phyloP scores from a whole-genome alignment of 2,329 filamentous ascomycete genomes.

The Knoxdaviesia capensis region DNA sequence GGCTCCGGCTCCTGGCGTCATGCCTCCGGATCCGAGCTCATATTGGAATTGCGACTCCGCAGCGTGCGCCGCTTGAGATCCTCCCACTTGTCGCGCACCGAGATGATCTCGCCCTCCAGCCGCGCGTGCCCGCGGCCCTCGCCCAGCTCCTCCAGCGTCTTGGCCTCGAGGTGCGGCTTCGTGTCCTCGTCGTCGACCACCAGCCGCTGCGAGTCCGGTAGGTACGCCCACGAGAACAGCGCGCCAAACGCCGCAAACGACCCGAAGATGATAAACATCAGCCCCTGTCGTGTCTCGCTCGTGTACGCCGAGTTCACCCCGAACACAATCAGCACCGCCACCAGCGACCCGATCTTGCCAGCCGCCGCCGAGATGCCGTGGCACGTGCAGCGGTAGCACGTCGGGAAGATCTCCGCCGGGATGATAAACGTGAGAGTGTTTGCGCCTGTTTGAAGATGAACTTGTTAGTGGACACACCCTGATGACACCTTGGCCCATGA shows the following conservation, averaged over 20 bases:
- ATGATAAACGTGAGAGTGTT: constrained; percentile 45
- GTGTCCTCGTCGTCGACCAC: constrained; percentile 12
- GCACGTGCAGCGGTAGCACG: constrained; percentile 39
- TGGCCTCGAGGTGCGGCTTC: constrained; percentile 20
- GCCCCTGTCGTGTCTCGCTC: constrained; percentile 21
- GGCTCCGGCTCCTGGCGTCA: too few species aligned
- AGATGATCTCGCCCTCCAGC: constrained; percentile 22
- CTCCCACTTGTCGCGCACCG: constrained; percentile 20
- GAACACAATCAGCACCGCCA: constrained; percentile 28
- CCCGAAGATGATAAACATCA: constrained; percentile 29
- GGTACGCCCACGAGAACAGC: constrained; percentile 29
- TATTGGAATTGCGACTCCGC: too few species aligned
- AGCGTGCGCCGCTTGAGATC: constrained; percentile 6
- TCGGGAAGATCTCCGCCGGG: constrained; percentile 44
- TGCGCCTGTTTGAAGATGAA: constrained; percentile 18
- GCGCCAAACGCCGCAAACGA: constrained; percentile 27
- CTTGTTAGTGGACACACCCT: constrained; percentile 4
- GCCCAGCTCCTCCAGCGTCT: constrained; percentile 28
- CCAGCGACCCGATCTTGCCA: constrained; percentile 36
- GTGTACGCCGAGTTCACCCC: constrained; percentile 25
- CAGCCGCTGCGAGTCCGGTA: constrained; percentile 25
- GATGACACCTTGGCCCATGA: not conserved
- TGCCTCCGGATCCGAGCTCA: too few species aligned
- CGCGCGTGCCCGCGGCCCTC: constrained; percentile 24
- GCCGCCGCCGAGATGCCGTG: constrained; percentile 41